phyloP scores from a whole-genome alignment of 768 basidiomycete genomes.

The Kondoa subrosea region DNA sequence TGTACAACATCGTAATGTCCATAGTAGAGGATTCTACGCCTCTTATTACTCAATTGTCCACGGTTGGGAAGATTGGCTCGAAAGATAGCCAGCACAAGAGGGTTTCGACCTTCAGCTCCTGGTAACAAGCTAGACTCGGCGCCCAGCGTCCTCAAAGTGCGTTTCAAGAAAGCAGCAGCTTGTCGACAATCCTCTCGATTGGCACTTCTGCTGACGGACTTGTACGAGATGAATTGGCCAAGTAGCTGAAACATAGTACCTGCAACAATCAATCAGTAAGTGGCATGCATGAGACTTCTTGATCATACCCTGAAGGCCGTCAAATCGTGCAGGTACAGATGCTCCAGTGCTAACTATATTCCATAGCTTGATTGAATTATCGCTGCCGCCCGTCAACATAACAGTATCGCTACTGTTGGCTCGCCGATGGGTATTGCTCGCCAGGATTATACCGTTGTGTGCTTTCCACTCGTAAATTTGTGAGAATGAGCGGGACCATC shows the following conservation, averaged over 20 bases:
- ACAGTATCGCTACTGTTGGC: not conserved
- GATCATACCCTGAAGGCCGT: too few relatives aligned
- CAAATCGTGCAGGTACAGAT: too few relatives aligned
- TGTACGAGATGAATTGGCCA: slow-evolving; percentile 59
- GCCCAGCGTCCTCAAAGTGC: slow-evolving; percentile 71
- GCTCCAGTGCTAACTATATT: too few relatives aligned
- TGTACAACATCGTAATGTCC: slow-evolving; percentile 98
- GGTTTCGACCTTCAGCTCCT: slow-evolving; percentile 58
- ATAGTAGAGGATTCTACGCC: slow-evolving; percentile 73
- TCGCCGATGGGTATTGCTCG: slow-evolving; percentile 1
- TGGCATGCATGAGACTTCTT: too few relatives aligned
- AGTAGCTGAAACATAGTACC: slow-evolving; percentile 25
- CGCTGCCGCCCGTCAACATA: slow-evolving; percentile 8
- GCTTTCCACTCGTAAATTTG: slow-evolving; percentile 66
- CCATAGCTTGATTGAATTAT: not conserved
- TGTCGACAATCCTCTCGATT: slow-evolving; percentile 72
- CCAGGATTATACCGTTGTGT: slow-evolving; percentile 61
- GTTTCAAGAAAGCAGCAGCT: slow-evolving; percentile 79
- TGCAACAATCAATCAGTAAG: too few relatives aligned
- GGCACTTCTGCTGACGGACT: slow-evolving; percentile 55
- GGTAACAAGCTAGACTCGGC: slow-evolving; percentile 66
- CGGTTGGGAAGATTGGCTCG: slow-evolving; percentile 37
- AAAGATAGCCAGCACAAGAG: slow-evolving; percentile 80
- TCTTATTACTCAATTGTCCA: slow-evolving; percentile 29
- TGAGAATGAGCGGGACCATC: slow-evolving; percentile 71